phyloP scores from a whole-genome alignment of 73 alveolate species.

The Uronychia binucleata region DNA sequence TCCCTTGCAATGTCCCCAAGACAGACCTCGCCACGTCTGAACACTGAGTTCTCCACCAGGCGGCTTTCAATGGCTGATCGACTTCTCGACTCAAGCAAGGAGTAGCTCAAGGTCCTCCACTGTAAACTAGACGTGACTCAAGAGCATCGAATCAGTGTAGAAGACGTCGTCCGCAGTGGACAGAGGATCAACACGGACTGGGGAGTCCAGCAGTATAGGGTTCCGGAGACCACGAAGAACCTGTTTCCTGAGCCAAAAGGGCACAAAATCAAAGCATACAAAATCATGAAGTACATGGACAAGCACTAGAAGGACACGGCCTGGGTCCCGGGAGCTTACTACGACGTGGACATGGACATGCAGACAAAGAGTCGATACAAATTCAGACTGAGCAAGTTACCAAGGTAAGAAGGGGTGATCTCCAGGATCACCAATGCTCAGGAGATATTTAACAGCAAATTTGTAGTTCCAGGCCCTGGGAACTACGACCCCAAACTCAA shows the following conservation, averaged over 20 bases:
- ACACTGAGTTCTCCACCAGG: too few relatives aligned
- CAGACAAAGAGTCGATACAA: neutral
- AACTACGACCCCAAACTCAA: neutral
- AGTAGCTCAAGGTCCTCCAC: neutral
- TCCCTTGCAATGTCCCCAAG: too few relatives aligned
- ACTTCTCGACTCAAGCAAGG: neutral
- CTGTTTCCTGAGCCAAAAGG: neutral
- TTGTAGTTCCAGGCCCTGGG: neutral
- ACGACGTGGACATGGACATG: neutral
- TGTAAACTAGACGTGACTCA: neutral
- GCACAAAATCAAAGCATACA: neutral
- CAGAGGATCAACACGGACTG: neutral
- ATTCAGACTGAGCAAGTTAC: neutral
- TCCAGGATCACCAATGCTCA: neutral
- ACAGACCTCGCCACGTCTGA: too few relatives aligned
- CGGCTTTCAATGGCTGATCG: too few relatives aligned
- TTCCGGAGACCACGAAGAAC: neutral
- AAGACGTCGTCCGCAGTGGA: neutral
- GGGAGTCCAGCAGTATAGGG: neutral
- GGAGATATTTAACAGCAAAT: neutral
- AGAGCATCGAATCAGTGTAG: neutral
- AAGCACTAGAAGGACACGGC: neutral
- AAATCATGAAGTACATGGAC: neutral
- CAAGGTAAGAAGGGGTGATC: neutral
- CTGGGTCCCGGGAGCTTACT: neutral